Base-by-base conservation (phyloP, 495 filamentous ascomycete genomes). In the Parmelia sp. region DNA sequence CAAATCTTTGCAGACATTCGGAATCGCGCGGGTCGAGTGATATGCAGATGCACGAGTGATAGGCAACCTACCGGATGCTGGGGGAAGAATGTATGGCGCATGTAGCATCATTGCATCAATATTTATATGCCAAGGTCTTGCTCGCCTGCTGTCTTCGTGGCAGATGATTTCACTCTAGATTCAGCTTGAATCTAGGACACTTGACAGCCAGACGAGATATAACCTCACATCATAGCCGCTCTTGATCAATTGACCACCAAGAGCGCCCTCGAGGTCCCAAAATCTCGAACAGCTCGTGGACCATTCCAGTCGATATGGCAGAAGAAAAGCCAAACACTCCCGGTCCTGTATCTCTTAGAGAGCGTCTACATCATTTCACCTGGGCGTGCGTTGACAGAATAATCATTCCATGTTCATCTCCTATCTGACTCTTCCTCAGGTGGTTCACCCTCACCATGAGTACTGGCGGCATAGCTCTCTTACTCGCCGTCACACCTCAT, bases 371-470 rank as follows among this genome's bases (percentile, higher is more conserved):
- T 61, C 87, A 88, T 67, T 88, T 88, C 69, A 89, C 87, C n/a
- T 88, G 85, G 82, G 85, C 86, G 61, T 63, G 33, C 25, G 51
- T 63, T 27, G 4, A 35, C 5, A 17, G 4, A 0, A 47, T 33
- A 5, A 33, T 10, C 8, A 33, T 19, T 3, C 17, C 17, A 17
- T 14, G 33, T 23, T 15, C 4, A 23, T 11, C 45, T 36, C 37
- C 23, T 17, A 37, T 57, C 51, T 44, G 12, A 57, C 39, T 4
- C 51, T 44, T 35, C n/a, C 37, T 40, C 27, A 57, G 61, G 1
- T 89, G 86, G 81, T 90, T 85, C 71, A 87, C 84, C 15, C 71
- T 86, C 23, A 86, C 83, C 23, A 89, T 89, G 85, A 83, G 84
- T 44, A 86, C 83, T 3, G 84, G 84, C 15, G 87, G 86, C 14